A percentile compares a stretch with the other conserved stretches of the same genome.
Evolutionary conservation across 805 yeast species (phyloP).

Genomic region (Ogataea thermomethanolica): DNA sequence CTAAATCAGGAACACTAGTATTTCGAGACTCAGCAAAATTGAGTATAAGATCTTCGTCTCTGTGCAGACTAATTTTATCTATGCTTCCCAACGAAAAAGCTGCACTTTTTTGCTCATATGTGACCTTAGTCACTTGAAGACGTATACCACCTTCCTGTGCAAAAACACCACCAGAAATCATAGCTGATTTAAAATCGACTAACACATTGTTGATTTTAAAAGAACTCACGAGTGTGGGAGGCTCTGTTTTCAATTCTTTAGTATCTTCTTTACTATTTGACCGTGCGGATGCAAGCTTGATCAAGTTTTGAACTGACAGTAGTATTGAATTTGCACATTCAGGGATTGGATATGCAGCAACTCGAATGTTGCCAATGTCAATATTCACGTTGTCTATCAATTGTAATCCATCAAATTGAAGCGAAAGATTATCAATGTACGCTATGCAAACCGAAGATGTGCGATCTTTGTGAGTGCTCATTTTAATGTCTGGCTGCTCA

Average conservation of each 20-base stretch:
- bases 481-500: background rate
- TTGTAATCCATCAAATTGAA: conserved; percentile 48
- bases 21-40: conserved; percentile 29
- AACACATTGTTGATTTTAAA: conserved; percentile 37
- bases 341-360: conserved; percentile 44
- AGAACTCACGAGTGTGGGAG: conserved; percentile 34
- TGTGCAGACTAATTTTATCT: conserved; percentile 31
- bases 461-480: background rate
- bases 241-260: conserved; percentile 17
- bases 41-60: conserved; percentile 20
- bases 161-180: conserved; percentile 40
- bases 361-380: conserved; percentile 37
- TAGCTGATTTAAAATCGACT: conserved; percentile 46
- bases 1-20: conserved; percentile 42
- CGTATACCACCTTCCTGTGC: conserved; percentile 33
- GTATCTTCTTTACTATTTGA: conserved; percentile 3
- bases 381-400: conserved; percentile 35
- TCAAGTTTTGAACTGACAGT: conserved; percentile 36
- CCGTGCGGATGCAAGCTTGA: conserved; percentile 8
- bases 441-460: conserved; percentile 22
- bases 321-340: conserved; percentile 37
- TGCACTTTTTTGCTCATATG: conserved; percentile 42
- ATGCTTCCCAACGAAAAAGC: conserved; percentile 48
- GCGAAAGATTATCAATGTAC: conserved; percentile 35
- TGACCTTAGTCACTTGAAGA: conserved; percentile 29